Evolutionary conservation across 768 basidiomycete genomes (phyloP), one percentile per base, ranked within the genome.

Genomic region (Boletellus ananiceps): DNA sequence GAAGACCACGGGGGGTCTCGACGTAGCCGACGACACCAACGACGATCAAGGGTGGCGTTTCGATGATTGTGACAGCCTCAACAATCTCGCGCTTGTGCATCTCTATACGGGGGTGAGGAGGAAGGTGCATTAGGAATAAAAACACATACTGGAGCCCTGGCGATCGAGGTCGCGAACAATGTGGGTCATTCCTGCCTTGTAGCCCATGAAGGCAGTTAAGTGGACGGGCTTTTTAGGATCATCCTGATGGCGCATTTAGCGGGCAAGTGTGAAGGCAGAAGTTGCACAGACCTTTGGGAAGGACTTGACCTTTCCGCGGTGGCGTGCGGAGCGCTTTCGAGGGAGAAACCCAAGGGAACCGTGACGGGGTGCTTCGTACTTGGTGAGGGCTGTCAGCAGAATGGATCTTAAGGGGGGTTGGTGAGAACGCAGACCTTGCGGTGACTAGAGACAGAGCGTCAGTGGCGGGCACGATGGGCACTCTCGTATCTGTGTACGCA

Each of bases 81-180:
- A 99, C 96, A 54, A 99, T 86, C 73, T 99, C 96, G 69, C 91
- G 88, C 79, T 97, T 99, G 88, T 99, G 96, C 93, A 98, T 96
- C 79, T 99, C 94, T 97, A 71, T 6, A 47, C 31, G 15, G 19
- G 31, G 16, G n/a, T 62, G 13, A 50, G 44, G 25, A 21, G 8
- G 11, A 15, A 25, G 29, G 38, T 8, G 15, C 5, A 19, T 0
- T 9, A 7, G 31, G 8, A 31, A 33, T 29, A 1, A 23, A 25
- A n/a, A 48, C 14, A 85, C 94, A 66, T 67, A 98, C 94, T 99
- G 67, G 96, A 98, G 59, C 95, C 96, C 44, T 95, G 95, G 68
- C 96, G 92, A 77, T 98, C 96, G 64, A 98, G 90, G 68, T 99
- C 96, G 67, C 96, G 90, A 55, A 99, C 94, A 63, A 99, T 82